A percentile compares a stretch with the other conserved stretches of the same genome.
Evolutionary conservation across 2,329 filamentous ascomycete species (phyloP).

Genomic region (Fusarium sp.): DNA sequence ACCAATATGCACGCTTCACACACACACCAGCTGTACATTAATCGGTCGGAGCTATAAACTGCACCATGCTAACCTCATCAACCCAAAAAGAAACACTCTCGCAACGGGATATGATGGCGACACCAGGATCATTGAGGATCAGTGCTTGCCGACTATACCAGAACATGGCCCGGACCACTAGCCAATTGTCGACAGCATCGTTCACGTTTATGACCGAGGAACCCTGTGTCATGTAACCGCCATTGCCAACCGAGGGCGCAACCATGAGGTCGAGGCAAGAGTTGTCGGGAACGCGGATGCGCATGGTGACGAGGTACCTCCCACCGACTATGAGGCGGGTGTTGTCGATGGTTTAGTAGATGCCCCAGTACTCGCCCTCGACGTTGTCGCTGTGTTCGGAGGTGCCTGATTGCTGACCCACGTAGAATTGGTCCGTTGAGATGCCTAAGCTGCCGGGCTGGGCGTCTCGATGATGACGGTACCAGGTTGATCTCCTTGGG

Average conservation of each 20-base stretch:
- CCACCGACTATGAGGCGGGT: background rate
- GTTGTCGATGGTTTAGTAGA: background rate
- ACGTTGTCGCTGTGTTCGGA: background rate
- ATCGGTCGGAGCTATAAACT: background rate
- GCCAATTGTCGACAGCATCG: background rate
- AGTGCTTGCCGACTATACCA: background rate
- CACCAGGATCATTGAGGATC: background rate
- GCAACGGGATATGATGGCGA: background rate
- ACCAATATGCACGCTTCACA: background rate
- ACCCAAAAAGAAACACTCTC: background rate
- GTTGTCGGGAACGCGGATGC: background rate
- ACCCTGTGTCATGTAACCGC: background rate
- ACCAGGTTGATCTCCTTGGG: too few relatives aligned
- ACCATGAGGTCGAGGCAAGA: background rate
- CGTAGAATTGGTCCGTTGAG: too few relatives aligned
- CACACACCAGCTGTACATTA: background rate
- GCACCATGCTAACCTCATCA: background rate
- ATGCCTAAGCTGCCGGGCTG: too few relatives aligned
- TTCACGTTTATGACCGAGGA: conserved; percentile 7
- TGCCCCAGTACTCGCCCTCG: background rate
- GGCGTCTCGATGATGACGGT: too few relatives aligned
- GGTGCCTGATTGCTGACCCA: background rate
- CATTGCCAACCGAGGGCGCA: background rate
- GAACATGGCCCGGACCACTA: background rate
- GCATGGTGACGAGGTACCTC: background rate